Evolutionary conservation across 177 flowering plant species (phyloP), one percentile per base, ranked within the genome.

Genomic region (Telopea speciosissima): DNA sequence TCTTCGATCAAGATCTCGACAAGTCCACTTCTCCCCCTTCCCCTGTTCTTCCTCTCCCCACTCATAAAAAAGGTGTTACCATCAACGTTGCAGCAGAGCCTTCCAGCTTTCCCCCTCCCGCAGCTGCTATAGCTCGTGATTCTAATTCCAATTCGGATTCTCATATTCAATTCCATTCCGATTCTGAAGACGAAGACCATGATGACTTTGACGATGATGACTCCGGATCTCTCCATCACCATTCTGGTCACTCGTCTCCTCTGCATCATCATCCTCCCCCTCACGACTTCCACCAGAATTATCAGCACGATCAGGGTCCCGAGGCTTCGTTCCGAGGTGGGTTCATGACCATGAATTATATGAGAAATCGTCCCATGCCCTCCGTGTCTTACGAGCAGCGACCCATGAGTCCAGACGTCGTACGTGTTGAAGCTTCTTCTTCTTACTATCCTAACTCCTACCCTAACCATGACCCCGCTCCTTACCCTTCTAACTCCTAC

Each of bases 301-400:
- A 22, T 40, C 65, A 61, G 23, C 9, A 31, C 42, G 77, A 70
- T 73, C 77, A 74, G 5, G 81, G 66, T 68, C 26, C 71, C 52
- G 28, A 68, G 13, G 62, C 61, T 72, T 58, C 69, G 61, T 65
- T 10, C 25, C 56, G 62, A 2, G 69, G 70, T 16, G 75, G 70
- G 9, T 71, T 66, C 82, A 78, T 81, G 86, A 73, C 78, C 65
- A 79, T 85, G 82, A 88, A 85, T 75, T 93, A 75, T 68, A 93
- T 93, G 98, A 86, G 75, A 79, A 87, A 79, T 19, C 83, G 78
- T 56, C 65, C 85, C n/a, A 79, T 84, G 19, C 87, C 89, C 11
- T 79, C 91, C 1, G 84, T 91, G 8, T 76, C 86, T 25, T 85
- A 87, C 72, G 77, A 86, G 80, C 93, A 87, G 68, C 80, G 81